Evolutionary conservation across 169 alveolate species (phyloP), one percentile per base, ranked within the genome.

Genomic region (Cryptosporidium tyzzeri): DNA sequence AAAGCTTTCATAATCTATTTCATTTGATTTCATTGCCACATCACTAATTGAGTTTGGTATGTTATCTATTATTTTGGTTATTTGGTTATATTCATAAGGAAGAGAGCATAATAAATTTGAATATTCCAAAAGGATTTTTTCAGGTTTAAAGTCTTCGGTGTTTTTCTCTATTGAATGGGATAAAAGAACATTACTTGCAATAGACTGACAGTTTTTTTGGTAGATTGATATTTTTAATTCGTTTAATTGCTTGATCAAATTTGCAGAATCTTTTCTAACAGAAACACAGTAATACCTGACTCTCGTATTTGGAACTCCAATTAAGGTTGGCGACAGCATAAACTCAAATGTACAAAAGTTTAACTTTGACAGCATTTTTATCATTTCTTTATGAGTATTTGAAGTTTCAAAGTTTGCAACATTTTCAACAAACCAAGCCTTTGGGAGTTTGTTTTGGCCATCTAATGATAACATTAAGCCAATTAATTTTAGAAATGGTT

Each of bases 221-320:
- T 62, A 80, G 31, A 71, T 48, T 55, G 70, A 71, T 14, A 0
- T 14, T 29, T 71, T 71, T 50, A 41, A 50, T 39, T 51, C 26
- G 9, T 45, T 23, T 29, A 71, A 29, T 29, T 21, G 44, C 9
- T 33, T 23, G 26, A 12, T 48, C 5, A 31, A 12, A 12, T 3
- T 1, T 10, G 29, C 45, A 18, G 50, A 71, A 50, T 45, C 39
- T 18, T 55, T 73, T 69, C 92, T 85, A n/a, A 84, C 62, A 29
- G 95, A 94, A 37, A 94, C 84, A 71, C 93, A 92, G 92, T 94
- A 94, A 93, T 91, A 94, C 53, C 97, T 91, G 62, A 94, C 93
- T 84, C 97, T 85, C 50, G 93, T 92, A 71, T 94, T 94, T 26
- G 97, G 97, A 31, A 92, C 74, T 70, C 95, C 95, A 55, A 94